These are phyloP conservation scores for Carex scoparia DNA, from an alignment of 176 grass and related monocot genomes.

Conservation along the genomic window DNA sequence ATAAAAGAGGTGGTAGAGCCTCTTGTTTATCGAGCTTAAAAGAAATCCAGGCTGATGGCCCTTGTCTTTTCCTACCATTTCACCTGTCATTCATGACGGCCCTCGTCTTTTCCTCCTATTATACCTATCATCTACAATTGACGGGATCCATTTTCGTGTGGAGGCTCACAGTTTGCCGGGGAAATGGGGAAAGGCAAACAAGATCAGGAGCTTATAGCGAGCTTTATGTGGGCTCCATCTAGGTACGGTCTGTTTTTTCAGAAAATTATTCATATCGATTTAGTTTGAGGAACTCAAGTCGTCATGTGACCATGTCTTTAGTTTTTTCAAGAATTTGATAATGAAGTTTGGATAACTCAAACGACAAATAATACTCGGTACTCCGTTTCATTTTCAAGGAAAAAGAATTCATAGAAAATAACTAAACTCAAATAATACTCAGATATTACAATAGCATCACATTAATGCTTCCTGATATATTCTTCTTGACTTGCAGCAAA, in stretches of 20 bases:
- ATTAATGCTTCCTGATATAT: not conserved
- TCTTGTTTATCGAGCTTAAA: conserved; percentile 39
- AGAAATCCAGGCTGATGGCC: not conserved
- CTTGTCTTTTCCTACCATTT: too few species aligned
- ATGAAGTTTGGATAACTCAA: too few species aligned
- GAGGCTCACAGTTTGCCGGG: too few species aligned
- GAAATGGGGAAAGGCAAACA: too few species aligned
- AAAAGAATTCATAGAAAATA: not conserved
- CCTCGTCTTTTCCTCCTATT: too few species aligned
- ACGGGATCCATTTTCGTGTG: too few species aligned
- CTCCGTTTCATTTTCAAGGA: not conserved
- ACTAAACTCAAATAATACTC: not conserved
- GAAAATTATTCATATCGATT: not conserved
- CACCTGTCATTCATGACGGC: too few species aligned
- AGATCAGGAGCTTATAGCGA: not conserved
- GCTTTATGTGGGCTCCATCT: not conserved
- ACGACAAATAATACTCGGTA: too few species aligned
- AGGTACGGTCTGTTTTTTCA: not conserved
- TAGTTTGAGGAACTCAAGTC: too few species aligned
- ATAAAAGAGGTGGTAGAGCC: conserved; percentile 40
- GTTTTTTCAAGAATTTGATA: too few species aligned
- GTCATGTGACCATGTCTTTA: not conserved
- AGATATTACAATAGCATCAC: not conserved
- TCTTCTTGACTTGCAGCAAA: not conserved
- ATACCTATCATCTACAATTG: too few species aligned